Percentiles rank a stretch among this genome's conserved stretches.
Conservation (phyloP, 2,329 filamentous ascomycete species). For the Cordyceps javanica region DNA sequence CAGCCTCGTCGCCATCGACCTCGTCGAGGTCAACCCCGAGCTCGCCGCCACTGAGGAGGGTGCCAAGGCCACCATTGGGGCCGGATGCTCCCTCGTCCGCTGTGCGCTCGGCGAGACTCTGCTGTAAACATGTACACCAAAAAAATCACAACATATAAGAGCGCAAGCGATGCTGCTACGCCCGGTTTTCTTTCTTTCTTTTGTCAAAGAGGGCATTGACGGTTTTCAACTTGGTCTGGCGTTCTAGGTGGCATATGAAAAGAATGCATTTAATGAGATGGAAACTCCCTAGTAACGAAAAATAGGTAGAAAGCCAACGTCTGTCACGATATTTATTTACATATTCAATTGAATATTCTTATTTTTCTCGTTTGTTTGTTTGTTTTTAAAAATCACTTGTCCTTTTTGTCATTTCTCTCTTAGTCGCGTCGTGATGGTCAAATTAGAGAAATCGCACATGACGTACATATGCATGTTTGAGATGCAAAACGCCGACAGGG, state of each 20-base stretch:
- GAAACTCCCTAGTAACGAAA: constrained; percentile 9
- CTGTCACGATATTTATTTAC: constrained; percentile 7
- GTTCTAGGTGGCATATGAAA: constrained; percentile 8
- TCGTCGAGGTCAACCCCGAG: constrained; percentile 76
- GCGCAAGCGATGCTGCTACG: constrained; percentile 7
- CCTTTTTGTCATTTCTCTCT: no score
- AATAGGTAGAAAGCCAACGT: constrained; percentile 10
- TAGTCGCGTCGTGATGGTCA: no score
- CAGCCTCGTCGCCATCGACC: constrained; percentile 69
- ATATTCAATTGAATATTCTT: neutral
- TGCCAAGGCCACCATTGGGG: constrained; percentile 78
- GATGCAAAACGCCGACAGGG: neutral
- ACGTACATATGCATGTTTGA: neutral
- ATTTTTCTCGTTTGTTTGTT: neutral
- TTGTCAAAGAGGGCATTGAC: constrained; percentile 4
- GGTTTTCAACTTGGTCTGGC: constrained; percentile 9
- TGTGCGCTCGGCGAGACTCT: constrained; percentile 90
- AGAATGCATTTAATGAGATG: constrained; percentile 9
- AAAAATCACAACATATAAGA: neutral
- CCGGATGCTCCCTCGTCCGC: constrained; percentile 84
- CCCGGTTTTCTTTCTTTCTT: neutral
- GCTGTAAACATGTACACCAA: constrained; percentile 44
- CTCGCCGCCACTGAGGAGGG: constrained; percentile 58
- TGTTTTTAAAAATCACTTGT: no score
- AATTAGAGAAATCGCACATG: neutral